These are phyloP conservation scores for Blumeria graminis DNA, from an alignment of 2,329 filamentous ascomycete genomes.

Conservation along the genomic window DNA sequence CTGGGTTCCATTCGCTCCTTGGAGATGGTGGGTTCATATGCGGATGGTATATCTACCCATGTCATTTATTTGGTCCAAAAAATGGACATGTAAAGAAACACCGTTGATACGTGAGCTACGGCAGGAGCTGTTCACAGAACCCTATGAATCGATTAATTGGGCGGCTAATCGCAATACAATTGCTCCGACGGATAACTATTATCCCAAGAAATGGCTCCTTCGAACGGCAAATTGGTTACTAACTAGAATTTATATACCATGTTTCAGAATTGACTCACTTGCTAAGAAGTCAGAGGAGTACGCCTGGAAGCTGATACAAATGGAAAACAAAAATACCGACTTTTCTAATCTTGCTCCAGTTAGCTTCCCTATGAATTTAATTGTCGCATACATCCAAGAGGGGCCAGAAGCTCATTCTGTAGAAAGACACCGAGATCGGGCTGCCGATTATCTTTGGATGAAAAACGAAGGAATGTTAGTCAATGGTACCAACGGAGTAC, in stretches of 20 bases:
- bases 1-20: conserved; percentile 73
- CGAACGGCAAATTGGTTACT: conserved; percentile 58
- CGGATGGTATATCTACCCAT: conserved; percentile 90
- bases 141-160: conserved; percentile 61
- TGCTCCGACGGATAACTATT: conserved; percentile 59
- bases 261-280: conserved; percentile 41
- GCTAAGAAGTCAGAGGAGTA: conserved; percentile 54
- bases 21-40: conserved; percentile 97
- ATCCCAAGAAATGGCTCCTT: conserved; percentile 71
- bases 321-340: conserved; percentile 84
- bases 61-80: conserved; percentile 70
- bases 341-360: conserved; percentile 73
- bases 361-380: conserved; percentile 71
- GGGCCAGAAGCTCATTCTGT: conserved; percentile 52
- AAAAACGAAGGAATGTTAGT: conserved; percentile 80
- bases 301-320: conserved; percentile 60
- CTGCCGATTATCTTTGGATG: conserved; percentile 78
- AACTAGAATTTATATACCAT: conserved; percentile 58
- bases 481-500: conserved; percentile 95
- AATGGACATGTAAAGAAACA: conserved; percentile 54
- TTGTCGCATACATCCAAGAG: conserved; percentile 65
- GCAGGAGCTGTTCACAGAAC: conserved; percentile 60
- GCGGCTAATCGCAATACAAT: conserved; percentile 60
- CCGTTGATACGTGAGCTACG: conserved; percentile 48
- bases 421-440: conserved; percentile 50